Evolutionary conservation across 2,329 filamentous ascomycete species (phyloP), one percentile per base, ranked within the genome.

Genomic region (Calonectria hongkongensis): DNA sequence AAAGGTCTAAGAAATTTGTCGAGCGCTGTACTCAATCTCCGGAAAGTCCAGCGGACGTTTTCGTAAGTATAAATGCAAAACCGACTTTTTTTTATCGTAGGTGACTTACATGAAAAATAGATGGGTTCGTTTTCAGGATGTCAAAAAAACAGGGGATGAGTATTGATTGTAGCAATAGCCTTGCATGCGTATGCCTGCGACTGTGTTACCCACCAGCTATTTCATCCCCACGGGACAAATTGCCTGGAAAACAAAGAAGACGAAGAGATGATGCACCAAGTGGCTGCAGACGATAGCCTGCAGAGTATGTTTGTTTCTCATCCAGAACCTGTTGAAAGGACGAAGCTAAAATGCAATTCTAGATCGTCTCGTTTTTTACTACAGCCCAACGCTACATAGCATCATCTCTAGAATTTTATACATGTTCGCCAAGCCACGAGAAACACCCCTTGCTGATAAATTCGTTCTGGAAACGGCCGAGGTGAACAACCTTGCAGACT

Each of bases 171-270:
- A n/a, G 12, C 21, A 27, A 16, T 51, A 85, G 80, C 80, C 51
- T 84, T 94, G 2, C 92, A 94, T 74, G 89, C 92, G 30, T 94
- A 92, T 79, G 92, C 92, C 0, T 90, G 93, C 66, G 92, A 94
- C 79, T 93, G 92, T 76, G 88, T 91, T 33, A 92, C 92, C 0
- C 90, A 93, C 77, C 92, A 93, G 75, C 86, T 94, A n/a, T 93
- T 94, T 79, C 90, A 92, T 68, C 92, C 92, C 0, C 87, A 90
- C 70, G 92, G 92, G 2, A 89, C 90, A 1, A 86, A 92, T 72
- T 92, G 92, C 10, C 85, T 94, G 2, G 85, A 88, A 36, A 83
- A 87, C 21, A 76, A 84, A 39, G 80, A 87, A n/a, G 91, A 94
- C 68, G 89, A 91, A 73, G 86, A 89, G 16, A 89, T 94, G 81